phyloP scores from a whole-genome alignment of 306 rosid species.

The Cicer cuneatum region DNA sequence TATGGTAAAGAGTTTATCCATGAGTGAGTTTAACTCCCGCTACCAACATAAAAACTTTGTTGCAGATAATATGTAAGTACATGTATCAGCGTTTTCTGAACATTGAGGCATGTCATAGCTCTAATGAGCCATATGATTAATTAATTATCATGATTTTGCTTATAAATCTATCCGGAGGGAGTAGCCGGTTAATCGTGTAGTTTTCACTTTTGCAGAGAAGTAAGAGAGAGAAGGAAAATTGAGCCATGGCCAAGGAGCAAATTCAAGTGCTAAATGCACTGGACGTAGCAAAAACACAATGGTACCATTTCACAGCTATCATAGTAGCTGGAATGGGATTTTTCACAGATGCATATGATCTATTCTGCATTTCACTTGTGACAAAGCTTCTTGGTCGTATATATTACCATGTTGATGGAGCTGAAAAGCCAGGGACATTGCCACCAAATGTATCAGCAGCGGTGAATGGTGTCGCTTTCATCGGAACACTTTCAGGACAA shows the following conservation, averaged over 20 bases:
- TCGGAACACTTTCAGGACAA: slow-evolving; percentile 73
- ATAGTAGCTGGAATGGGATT: slow-evolving; percentile 84
- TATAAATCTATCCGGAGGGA: too few species aligned
- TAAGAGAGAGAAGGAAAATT: slow-evolving; percentile 4
- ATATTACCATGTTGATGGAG: slow-evolving; percentile 68
- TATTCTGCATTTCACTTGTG: slow-evolving; percentile 72
- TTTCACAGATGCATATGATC: slow-evolving; percentile 84
- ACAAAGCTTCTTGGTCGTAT: slow-evolving; percentile 82
- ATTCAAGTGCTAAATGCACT: slow-evolving; percentile 66
- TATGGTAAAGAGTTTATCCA: too few species aligned
- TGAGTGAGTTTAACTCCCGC: too few species aligned
- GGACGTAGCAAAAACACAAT: slow-evolving; percentile 75
- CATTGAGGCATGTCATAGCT: too few species aligned
- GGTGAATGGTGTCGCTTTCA: slow-evolving; percentile 72
- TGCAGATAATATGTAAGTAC: too few species aligned
- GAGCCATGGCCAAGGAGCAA: slow-evolving; percentile 57
- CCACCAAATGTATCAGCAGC: slow-evolving; percentile 79
- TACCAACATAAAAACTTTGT: too few species aligned
- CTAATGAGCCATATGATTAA: too few species aligned
- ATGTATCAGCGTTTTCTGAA: too few species aligned
- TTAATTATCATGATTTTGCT: too few species aligned
- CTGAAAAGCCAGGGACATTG: slow-evolving; percentile 62
- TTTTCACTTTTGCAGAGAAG: slow-evolving; percentile 45
- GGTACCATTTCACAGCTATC: slow-evolving; percentile 82
- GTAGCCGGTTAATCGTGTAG: background rate